Percentiles rank a stretch among this genome's conserved stretches.
These are phyloP conservation scores for Chenopodium album DNA, from an alignment of 148 eudicot genomes.

Conservation along the genomic window DNA sequence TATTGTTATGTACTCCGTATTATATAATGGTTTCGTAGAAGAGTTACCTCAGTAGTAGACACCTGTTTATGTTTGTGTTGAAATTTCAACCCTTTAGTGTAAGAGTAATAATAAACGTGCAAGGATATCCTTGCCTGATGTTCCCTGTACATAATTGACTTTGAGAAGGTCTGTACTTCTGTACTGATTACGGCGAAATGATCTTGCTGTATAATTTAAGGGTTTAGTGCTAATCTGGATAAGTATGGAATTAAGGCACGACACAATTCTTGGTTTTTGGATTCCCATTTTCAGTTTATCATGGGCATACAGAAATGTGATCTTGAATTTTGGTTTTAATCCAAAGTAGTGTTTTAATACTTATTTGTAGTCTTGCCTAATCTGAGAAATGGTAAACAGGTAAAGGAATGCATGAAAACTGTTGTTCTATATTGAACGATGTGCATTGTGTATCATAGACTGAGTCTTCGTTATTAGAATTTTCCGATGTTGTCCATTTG, in stretches of 20 bases:
- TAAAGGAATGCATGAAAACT: neutral
- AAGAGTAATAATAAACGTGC: neutral
- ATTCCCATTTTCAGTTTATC: neutral
- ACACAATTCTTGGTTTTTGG: neutral
- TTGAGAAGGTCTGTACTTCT: neutral
- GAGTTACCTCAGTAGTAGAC: neutral
- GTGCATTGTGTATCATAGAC: neutral
- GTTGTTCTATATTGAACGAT: neutral
- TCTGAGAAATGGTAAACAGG: neutral
- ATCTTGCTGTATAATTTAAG: neutral
- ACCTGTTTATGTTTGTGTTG: neutral
- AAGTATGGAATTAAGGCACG: no score
- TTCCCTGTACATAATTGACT: neutral
- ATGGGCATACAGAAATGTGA: neutral
- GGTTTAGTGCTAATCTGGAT: neutral
- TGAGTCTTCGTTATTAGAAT: neutral
- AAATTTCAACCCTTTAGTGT: neutral
- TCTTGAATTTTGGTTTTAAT: no score
- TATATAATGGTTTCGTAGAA: neutral
- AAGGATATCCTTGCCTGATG: neutral
- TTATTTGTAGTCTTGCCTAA: neutral
- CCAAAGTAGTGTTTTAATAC: neutral
- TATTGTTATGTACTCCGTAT: neutral
- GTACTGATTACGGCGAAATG: neutral
- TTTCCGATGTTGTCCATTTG: neutral